Conservation (phyloP, 1,284 basidiomycete genomes). For the Stygiomarasmius scandens region DNA sequence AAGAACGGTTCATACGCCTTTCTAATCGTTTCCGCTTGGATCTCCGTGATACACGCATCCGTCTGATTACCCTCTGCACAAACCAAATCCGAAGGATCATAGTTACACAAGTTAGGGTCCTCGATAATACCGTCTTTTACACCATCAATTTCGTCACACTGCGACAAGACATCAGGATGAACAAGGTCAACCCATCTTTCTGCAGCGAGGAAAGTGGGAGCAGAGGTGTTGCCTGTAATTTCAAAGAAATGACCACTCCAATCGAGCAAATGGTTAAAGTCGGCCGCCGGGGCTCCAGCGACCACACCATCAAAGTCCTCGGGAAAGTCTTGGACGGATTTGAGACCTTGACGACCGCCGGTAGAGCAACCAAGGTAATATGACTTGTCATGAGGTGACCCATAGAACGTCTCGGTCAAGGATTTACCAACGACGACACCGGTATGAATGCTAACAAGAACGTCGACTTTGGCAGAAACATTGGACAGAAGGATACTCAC, state of each 20-base stretch:
- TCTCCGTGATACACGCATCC: conserved; percentile 32
- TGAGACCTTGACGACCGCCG: conserved; percentile 23
- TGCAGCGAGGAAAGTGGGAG: conserved; percentile 12
- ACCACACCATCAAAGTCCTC: conserved; percentile 25
- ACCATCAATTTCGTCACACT: conserved; percentile 27
- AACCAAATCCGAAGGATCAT: conserved; percentile 30
- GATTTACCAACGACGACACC: conserved; percentile 20
- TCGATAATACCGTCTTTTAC: conserved; percentile 36
- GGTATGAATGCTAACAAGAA: conserved; percentile 13
- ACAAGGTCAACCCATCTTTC: conserved; percentile 13
- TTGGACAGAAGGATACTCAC: conserved; percentile 2
- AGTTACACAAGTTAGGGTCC: conserved; percentile 35
- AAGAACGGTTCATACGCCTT: conserved; percentile 33
- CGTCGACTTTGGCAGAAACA: background rate
- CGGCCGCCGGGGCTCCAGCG: conserved; percentile 19
- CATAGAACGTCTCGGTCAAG: conserved; percentile 18
- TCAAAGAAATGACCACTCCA: conserved; percentile 13
- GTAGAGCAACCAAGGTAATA: conserved; percentile 25
- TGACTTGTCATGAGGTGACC: conserved; percentile 12
- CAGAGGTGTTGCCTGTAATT: conserved; percentile 3
- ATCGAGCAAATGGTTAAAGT: conserved; percentile 13
- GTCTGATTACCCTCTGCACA: conserved; percentile 28
- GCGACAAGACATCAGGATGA: conserved; percentile 16
- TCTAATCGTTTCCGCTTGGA: conserved; percentile 35
- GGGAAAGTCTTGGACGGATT: conserved; percentile 20